Evolutionary conservation across 2,329 filamentous ascomycete species (phyloP), one percentile per base, ranked within the genome.

Genomic region (Bipolaris victoriae): DNA sequence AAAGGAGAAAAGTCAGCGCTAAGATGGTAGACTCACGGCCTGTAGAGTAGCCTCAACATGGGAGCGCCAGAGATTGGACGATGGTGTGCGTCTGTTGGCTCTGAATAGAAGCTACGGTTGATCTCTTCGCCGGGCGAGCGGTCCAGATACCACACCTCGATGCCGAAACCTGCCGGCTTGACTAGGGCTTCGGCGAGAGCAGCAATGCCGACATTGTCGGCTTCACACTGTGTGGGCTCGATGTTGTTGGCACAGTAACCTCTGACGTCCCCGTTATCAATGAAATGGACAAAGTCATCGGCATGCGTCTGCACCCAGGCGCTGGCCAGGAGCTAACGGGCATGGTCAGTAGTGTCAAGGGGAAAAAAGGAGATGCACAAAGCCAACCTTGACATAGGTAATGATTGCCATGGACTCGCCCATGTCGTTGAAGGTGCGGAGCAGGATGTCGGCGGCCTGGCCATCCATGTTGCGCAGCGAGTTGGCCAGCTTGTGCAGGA

Each of bases 141-240:
- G 73, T 98, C 95, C 7, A 99, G 86, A 73, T 98, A 97, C 52
- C 92, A 87, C 61, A 98, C 90, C 72, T 97, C 92, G 18, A 98
- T 85, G 4, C 88, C 87, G 62, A 97, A 86, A 15, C 88, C 87
- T 48, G 88, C 88, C 7, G 90, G 90, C 70, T 91, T 89, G 61
- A 98, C 85, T 3, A 98, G 83, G 24, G 92, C 85, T 62, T 94
- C 88, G 60, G 89, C 86, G 48, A 98, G 81, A 2, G 91, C 86
- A 58, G 86, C 86, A 61, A 98, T 83, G 41, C 91, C 91, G n/a
- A 97, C 80, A 68, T 97, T 88, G 66, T 99, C 95, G 61, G 98
- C 96, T 78, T 98, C 94, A 49, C 88, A 86, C 65, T 88, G 85
- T 15, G 88, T 83, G 0, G 90, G 86, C 73, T 96, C 89, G 62